These are phyloP conservation scores for Vigna mungo DNA, from an alignment of 306 rosid genomes.

Conservation along the genomic window DNA sequence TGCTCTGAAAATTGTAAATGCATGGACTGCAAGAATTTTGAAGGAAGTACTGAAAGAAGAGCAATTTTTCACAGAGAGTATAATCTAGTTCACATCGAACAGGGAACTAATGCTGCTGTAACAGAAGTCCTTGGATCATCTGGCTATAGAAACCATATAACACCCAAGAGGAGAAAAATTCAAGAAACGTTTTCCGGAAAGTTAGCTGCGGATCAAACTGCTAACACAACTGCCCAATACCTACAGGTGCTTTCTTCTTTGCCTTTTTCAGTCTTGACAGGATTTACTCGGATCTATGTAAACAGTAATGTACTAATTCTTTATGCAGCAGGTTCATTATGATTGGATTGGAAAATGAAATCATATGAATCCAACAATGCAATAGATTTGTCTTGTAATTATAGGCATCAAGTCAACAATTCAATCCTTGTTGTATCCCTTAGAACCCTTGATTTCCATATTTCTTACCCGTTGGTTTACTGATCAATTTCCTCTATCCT, in stretches of 20 bases:
- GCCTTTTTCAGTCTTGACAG: slow-evolving; percentile 41
- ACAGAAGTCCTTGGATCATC: slow-evolving; percentile 65
- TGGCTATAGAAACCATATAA: slow-evolving; percentile 49
- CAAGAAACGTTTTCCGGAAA: slow-evolving; percentile 50
- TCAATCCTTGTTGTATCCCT: slow-evolving; percentile 28
- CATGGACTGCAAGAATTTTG: slow-evolving; percentile 81
- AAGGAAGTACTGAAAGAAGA: slow-evolving; percentile 69
- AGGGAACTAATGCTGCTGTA: slow-evolving; percentile 69
- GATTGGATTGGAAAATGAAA: slow-evolving; percentile 27
- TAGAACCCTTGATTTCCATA: slow-evolving; percentile 20
- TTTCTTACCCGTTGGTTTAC: slow-evolving; percentile 9
- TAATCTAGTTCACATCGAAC: slow-evolving; percentile 53
- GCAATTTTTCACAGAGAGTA: slow-evolving; percentile 56
- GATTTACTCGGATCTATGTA: slow-evolving; percentile 35
- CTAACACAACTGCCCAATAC: slow-evolving; percentile 44
- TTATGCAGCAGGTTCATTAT: not conserved
- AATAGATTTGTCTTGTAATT: slow-evolving; percentile 17
- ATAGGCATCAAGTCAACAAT: slow-evolving; percentile 19
- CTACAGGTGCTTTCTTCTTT: slow-evolving; percentile 61
- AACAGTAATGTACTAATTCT: slow-evolving; percentile 17
- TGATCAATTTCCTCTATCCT: slow-evolving; percentile 31
- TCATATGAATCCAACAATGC: slow-evolving; percentile 27
- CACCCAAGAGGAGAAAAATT: slow-evolving; percentile 65
- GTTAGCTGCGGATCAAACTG: slow-evolving; percentile 49
- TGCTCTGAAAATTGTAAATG: slow-evolving; percentile 89